Percentiles rank a stretch among this genome's conserved stretches.
phyloP scores from a whole-genome alignment of 768 basidiomycete genomes.

The Gyrodon lividus region DNA sequence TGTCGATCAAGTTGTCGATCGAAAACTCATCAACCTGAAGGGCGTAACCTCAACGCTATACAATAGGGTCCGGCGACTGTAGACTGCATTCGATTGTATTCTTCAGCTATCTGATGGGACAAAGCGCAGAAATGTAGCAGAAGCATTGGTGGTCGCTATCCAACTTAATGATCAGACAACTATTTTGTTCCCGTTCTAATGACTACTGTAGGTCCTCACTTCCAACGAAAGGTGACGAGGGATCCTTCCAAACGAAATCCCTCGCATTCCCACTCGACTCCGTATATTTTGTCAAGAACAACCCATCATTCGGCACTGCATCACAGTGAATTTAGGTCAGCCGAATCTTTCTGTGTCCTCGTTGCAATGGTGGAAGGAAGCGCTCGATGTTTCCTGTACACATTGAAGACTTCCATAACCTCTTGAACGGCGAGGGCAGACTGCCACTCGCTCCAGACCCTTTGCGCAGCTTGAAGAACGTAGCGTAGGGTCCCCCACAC shows the following conservation, averaged over 20 bases:
- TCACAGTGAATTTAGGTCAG: neutral
- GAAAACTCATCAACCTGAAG: too few relatives aligned
- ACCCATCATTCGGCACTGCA: conserved; percentile 55
- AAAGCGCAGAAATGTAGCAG: too few relatives aligned
- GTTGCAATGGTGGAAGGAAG: conserved; percentile 30
- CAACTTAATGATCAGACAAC: too few relatives aligned
- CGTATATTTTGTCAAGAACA: conserved; percentile 76
- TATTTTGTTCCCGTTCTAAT: too few relatives aligned
- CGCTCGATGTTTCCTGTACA: conserved; percentile 67
- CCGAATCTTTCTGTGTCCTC: neutral
- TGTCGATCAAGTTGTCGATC: too few relatives aligned
- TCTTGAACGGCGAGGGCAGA: conserved; percentile 59
- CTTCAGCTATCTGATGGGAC: too few relatives aligned
- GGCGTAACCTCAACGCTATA: too few relatives aligned
- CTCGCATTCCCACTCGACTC: conserved; percentile 78
- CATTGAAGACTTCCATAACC: conserved; percentile 70
- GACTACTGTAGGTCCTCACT: neutral
- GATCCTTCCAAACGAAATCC: conserved; percentile 71
- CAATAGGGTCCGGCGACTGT: too few relatives aligned
- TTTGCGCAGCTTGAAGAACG: conserved; percentile 54
- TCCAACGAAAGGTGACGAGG: conserved; percentile 37
- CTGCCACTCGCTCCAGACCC: conserved; percentile 49
- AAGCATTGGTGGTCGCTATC: too few relatives aligned
- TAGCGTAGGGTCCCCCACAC: conserved; percentile 55
- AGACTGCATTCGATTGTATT: too few relatives aligned